Percentiles rank a stretch among this genome's conserved stretches.
phyloP scores from a whole-genome alignment of 805 yeast genomes.

The Komagataella phaffii region DNA sequence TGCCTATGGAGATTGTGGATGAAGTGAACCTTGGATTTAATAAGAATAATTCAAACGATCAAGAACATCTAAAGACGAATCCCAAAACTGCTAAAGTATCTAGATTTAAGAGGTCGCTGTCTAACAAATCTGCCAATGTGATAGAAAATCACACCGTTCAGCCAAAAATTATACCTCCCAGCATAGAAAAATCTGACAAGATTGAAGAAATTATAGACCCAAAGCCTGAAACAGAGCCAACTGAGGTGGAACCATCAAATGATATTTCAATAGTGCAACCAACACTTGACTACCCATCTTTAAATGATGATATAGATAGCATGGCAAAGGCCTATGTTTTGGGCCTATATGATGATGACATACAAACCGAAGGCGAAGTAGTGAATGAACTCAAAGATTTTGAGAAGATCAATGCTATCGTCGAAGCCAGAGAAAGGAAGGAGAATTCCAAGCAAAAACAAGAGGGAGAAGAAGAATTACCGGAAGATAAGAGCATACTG shows the following conservation, averaged over 20 bases:
- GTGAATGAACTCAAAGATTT: slow-evolving; percentile 42
- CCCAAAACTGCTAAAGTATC: slow-evolving; percentile 3
- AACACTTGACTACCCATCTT: slow-evolving; percentile 10
- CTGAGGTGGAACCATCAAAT: not conserved
- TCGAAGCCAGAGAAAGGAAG: slow-evolving; percentile 21
- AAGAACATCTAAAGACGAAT: not conserved
- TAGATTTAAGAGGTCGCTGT: slow-evolving; percentile 7
- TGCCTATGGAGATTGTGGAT: not conserved
- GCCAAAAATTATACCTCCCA: slow-evolving; percentile 3
- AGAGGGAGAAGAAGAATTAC: slow-evolving; percentile 14
- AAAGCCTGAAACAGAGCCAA: slow-evolving; percentile 1
- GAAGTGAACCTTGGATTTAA: not conserved
- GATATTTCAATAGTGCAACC: not conserved
- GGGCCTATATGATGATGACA: slow-evolving; percentile 51
- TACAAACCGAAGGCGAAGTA: slow-evolving; percentile 40
- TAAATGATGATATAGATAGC: slow-evolving; percentile 34
- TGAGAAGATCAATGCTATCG: slow-evolving; percentile 31
- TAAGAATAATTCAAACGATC: not conserved
- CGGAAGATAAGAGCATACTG: slow-evolving; percentile 9
- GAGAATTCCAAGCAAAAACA: slow-evolving; percentile 5
- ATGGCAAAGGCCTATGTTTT: slow-evolving; percentile 49
- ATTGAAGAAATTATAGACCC: slow-evolving; percentile 6
- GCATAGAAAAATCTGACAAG: slow-evolving; percentile 5
- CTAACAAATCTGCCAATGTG: slow-evolving; percentile 11
- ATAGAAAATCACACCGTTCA: slow-evolving; percentile 5